These are phyloP conservation scores for Hygrophila difformis DNA, from an alignment of 257 asterid species.

Conservation along the genomic window DNA sequence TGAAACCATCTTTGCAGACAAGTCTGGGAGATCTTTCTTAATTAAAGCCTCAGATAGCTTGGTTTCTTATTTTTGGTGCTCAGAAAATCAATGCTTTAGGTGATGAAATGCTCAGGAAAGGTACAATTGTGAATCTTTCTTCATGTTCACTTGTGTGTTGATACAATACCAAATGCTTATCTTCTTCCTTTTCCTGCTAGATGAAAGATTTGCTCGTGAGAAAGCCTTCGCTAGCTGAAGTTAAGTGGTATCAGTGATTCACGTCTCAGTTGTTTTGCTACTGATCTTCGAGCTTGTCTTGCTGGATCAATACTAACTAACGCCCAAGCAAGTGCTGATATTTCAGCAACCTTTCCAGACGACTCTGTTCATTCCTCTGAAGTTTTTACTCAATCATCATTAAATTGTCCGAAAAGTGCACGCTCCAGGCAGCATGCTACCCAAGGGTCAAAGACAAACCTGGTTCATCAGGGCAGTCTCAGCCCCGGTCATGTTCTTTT, in stretches of 20 bases:
- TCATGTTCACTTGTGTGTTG: constrained; percentile 2
- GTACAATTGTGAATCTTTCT: constrained; percentile 22
- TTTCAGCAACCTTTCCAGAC: constrained; percentile 25
- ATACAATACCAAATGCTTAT: constrained; percentile 5
- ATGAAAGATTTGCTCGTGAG: constrained; percentile 70
- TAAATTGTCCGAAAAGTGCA: constrained; percentile 30
- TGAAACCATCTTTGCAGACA: constrained; percentile 55
- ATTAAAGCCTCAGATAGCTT: constrained; percentile 32
- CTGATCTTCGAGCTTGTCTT: constrained; percentile 70
- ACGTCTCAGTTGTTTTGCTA: constrained; percentile 66
- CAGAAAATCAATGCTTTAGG: constrained; percentile 71
- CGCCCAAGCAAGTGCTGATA: constrained; percentile 23
- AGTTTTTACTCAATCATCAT: constrained; percentile 34
- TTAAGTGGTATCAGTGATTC: constrained; percentile 78
- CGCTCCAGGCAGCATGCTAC: constrained; percentile 32
- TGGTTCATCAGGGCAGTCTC: constrained; percentile 41
- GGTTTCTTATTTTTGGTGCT: constrained; percentile 68
- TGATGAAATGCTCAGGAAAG: constrained; percentile 69
- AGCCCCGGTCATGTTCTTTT: constrained; percentile 63
- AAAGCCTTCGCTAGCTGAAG: constrained; percentile 73
- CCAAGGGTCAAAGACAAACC: constrained; percentile 44
- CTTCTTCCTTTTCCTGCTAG: constrained; percentile 26
- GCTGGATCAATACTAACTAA: constrained; percentile 43
- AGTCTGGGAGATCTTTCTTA: constrained; percentile 76
- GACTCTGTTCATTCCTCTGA: constrained; percentile 27